Evolutionary conservation across 305 asterid species (phyloP), one percentile per base, ranked within the genome.

Genomic region (Withania somnifera): DNA sequence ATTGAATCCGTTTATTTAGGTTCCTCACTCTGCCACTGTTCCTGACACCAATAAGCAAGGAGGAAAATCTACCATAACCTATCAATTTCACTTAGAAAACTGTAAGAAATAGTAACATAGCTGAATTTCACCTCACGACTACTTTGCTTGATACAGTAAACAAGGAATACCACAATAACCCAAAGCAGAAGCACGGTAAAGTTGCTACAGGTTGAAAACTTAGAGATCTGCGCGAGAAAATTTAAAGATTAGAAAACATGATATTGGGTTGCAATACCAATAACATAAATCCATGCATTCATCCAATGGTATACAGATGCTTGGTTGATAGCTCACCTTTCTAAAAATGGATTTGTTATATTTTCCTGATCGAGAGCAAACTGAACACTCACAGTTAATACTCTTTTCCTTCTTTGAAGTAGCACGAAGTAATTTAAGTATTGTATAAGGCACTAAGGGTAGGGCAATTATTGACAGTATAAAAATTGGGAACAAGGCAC

Each of bases 401-500:
- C 87, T 90, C 90, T 85, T 91, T 40, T 86, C 85, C 88, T 90
- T 89, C 90, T 89, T 89, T 22, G 97, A 87, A 85, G 88, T 86
- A 78, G 92, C 94, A 83, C 89, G 97, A 78, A 90, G 75, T 50
- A 93, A 84, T 86, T 91, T 94, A 85, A 88, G 84, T 67, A 94
- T 86, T 1, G 98, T 93, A 85, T 93, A 94, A 58, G 98, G 98
- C 68, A 94, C 90, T 78, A 94, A 87, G 75, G 98, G 97, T 90
- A 94, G 82, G 20, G 96, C 98, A 17, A 94, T 85, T 84, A 93
- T 89, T 4, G 98, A 89, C 85, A 94, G 57, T 58, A 94, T 89
- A 86, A 94, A 94, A 86, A 94, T 91, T n/a, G 98, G 98, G 87
- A 94, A 94, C 47, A 94, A 63, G 2, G 96, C 94, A 89, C 90